phyloP scores from a whole-genome alignment of 306 rosid genomes.

The Oemleria cerasiformis region DNA sequence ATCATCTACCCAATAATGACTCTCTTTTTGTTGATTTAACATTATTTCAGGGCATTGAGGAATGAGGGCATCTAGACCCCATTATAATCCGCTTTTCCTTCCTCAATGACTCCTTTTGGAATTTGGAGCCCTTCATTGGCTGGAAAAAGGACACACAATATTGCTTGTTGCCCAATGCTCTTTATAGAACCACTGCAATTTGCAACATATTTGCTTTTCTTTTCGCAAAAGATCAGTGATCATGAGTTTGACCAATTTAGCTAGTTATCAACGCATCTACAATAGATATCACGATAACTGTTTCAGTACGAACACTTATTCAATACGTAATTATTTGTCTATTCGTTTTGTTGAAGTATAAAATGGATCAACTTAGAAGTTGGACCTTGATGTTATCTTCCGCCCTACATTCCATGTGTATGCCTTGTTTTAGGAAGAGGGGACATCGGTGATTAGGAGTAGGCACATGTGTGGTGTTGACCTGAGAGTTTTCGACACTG shows the following conservation, averaged over 20 bases:
- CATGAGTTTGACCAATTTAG: constrained; percentile 11
- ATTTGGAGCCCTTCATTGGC: neutral
- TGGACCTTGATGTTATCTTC: too few species aligned
- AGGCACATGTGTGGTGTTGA: too few species aligned
- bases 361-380: too few species aligned
- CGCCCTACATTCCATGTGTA: too few species aligned
- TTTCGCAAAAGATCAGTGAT: neutral
- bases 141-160: neutral
- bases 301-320: too few species aligned
- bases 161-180: neutral
- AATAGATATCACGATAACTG: constrained; percentile 16
- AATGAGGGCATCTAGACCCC: neutral
- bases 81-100: neutral
- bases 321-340: too few species aligned
- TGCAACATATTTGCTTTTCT: constrained; percentile 1
- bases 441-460: too few species aligned
- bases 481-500: too few species aligned
- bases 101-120: neutral
- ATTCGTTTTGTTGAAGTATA: too few species aligned
- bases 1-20: constrained; percentile 13
- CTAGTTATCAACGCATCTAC: neutral
- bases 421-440: too few species aligned
- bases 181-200: constrained; percentile 11
- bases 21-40: constrained; percentile 12
- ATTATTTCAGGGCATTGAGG: neutral